Evolutionary conservation across 495 filamentous ascomycete species (phyloP), one percentile per base, ranked within the genome.

Genomic region (Glonium stellatum): DNA sequence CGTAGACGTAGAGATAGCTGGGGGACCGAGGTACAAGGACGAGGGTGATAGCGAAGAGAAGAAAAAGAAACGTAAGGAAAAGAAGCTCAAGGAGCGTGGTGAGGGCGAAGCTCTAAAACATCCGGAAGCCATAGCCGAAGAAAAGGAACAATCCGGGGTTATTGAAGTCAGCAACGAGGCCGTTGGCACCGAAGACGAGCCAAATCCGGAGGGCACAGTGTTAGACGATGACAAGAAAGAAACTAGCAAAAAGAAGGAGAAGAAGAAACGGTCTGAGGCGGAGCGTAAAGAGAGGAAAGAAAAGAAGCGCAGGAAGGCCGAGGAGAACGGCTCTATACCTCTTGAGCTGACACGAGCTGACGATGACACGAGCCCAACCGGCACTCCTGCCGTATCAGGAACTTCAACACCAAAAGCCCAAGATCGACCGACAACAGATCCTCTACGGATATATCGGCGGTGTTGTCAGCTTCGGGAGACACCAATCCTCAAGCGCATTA

Each of bases 1-100:
- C 64, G 93, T 98, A 4, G 93, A 98, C 71, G 93, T 98, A 12
- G 93, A 98, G 74, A 93, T 98, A 67, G 92, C 93, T n/a, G 83
- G 83, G 0, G 69, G 81, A 35, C 81, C 84, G 19, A 67, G 72
- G 44, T 81, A 87, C 62, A 69, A 58, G 21, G 81, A 84, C 10
- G 79, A 79, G 22, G 71, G 74, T 22, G 59, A 68, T 31, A 51
- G 66, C 58, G 61, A 69, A 22, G 74, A 72, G 47, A 74, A 72
- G 57, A 73, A 71, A 55, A 79, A 82, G 51, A 76, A 85, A 76
- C 71, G 70, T 37, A 72, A 87, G 73, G 84, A 86, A 61, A 83
- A 81, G 58, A 89, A 86, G 69, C 67, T 78, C 5, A 84, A 86
- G 54, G 85, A 85, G 42, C 86, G 82, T 55, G 83, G 80, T 22